phyloP scores from a whole-genome alignment of 2,329 filamentous ascomycete species.

The Exophiala bonariae region DNA sequence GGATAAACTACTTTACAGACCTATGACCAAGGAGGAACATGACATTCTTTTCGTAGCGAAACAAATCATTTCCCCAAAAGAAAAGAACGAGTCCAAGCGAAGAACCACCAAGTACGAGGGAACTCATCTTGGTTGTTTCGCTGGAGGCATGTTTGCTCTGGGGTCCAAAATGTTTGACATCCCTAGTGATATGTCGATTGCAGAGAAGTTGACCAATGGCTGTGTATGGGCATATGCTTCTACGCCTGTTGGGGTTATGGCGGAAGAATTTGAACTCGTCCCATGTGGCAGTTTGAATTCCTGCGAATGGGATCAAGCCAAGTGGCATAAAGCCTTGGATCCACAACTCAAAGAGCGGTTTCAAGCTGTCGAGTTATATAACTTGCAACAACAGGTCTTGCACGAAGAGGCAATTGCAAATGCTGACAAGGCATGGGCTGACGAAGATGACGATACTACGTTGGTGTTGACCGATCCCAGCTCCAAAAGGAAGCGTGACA shows the following conservation, averaged over 20 bases:
- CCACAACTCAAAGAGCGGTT: slow-evolving; percentile 30
- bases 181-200: slow-evolving; percentile 56
- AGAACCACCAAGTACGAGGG: slow-evolving; percentile 50
- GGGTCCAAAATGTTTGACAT: slow-evolving; percentile 59
- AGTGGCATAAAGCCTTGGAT: slow-evolving; percentile 48
- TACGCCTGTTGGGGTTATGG: slow-evolving; percentile 61
- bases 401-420: slow-evolving; percentile 13
- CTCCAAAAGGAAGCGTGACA: slow-evolving; percentile 26
- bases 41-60: slow-evolving; percentile 44
- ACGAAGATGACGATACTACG: neutral
- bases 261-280: slow-evolving; percentile 56
- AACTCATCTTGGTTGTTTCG: slow-evolving; percentile 61
- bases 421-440: neutral
- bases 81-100: slow-evolving; percentile 18
- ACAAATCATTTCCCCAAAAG: slow-evolving; percentile 21
- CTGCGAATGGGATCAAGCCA: slow-evolving; percentile 57
- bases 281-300: slow-evolving; percentile 45
- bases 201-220: slow-evolving; percentile 57
- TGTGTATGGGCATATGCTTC: slow-evolving; percentile 65
- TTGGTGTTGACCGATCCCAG: slow-evolving; percentile 1
- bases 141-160: slow-evolving; percentile 63
- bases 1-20: slow-evolving; percentile 44
- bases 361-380: slow-evolving; percentile 24
- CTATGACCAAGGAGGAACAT: slow-evolving; percentile 42
- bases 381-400: slow-evolving; percentile 22